A percentile compares a stretch with the other conserved stretches of the same genome.
phyloP scores from a whole-genome alignment of 2,329 filamentous ascomycete species.

The Verticillium albo-atrum region DNA sequence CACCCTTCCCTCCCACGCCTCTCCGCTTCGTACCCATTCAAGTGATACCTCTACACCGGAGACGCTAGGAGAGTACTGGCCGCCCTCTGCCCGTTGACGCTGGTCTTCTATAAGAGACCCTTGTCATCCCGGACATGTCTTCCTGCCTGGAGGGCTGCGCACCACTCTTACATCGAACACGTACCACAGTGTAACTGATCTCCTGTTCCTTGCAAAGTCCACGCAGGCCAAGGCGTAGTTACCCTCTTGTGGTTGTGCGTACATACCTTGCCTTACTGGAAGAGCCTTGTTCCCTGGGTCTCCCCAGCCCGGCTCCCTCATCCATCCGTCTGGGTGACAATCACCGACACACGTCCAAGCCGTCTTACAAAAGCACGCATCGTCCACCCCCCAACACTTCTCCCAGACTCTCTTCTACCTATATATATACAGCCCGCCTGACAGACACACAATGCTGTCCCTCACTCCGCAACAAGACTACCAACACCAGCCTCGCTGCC shows the following conservation, averaged over 20 bases:
- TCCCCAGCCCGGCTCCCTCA: not conserved
- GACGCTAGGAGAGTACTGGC: not conserved
- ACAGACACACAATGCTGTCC: constrained; percentile 10
- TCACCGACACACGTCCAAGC: not conserved
- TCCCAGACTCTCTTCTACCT: not conserved
- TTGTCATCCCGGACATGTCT: not conserved
- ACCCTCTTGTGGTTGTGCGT: not conserved
- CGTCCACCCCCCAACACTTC: not conserved
- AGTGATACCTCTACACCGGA: constrained; percentile 1
- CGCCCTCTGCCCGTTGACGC: not conserved
- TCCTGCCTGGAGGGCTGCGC: not conserved
- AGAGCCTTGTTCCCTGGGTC: not conserved
- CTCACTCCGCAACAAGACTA: constrained; percentile 12
- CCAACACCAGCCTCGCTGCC: constrained; percentile 9
- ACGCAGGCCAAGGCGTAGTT: not conserved
- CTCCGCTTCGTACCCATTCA: not conserved
- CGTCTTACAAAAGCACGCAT: not conserved
- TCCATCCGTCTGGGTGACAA: not conserved
- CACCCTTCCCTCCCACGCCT: constrained; percentile 3
- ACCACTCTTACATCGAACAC: not conserved
- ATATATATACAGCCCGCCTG: constrained; percentile 1
- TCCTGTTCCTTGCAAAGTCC: not conserved
- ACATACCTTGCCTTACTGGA: not conserved
- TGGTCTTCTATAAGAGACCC: constrained; percentile 2
- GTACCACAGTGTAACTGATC: not conserved